These are phyloP conservation scores for Leishmania major DNA, from an alignment of 208 protist species.

Conservation along the genomic window DNA sequence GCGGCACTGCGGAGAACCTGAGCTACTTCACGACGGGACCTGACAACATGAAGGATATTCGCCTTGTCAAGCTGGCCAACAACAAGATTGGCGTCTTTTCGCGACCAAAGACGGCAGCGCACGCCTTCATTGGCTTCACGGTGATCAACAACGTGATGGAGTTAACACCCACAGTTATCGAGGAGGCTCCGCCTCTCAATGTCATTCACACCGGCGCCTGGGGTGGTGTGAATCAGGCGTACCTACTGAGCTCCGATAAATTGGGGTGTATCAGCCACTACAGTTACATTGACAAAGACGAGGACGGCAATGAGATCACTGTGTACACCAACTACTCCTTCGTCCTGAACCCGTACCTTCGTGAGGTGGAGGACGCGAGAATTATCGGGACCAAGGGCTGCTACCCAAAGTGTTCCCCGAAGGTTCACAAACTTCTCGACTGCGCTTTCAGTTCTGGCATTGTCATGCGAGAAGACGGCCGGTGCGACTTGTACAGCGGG, in stretches of 20 bases:
- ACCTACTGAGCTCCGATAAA: slow-evolving; percentile 59
- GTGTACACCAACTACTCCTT: slow-evolving; percentile 73
- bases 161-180: slow-evolving; percentile 31
- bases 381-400: slow-evolving; percentile 60
- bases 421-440: slow-evolving; percentile 54
- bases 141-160: slow-evolving; percentile 43
- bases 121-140: slow-evolving; percentile 51
- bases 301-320: slow-evolving; percentile 39
- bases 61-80: slow-evolving; percentile 43
- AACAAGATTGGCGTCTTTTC: slow-evolving; percentile 59
- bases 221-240: slow-evolving; percentile 68
- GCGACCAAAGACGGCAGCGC: slow-evolving; percentile 24
- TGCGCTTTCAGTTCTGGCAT: slow-evolving; percentile 70
- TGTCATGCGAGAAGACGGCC: slow-evolving; percentile 65
- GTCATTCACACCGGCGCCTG: slow-evolving; percentile 55
- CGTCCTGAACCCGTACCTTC: slow-evolving; percentile 56
- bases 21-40: slow-evolving; percentile 60
- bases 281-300: slow-evolving; percentile 53
- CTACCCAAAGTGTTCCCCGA: slow-evolving; percentile 51
- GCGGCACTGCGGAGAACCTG: slow-evolving; percentile 33
- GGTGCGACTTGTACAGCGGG: slow-evolving; percentile 71
- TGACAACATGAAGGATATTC: slow-evolving; percentile 67
- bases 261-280: slow-evolving; percentile 71
- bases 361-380: slow-evolving; percentile 37
- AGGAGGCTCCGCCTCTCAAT: slow-evolving; percentile 35